phyloP scores from a whole-genome alignment of 306 rosid genomes.

The Elaeagnus macrophylla region DNA sequence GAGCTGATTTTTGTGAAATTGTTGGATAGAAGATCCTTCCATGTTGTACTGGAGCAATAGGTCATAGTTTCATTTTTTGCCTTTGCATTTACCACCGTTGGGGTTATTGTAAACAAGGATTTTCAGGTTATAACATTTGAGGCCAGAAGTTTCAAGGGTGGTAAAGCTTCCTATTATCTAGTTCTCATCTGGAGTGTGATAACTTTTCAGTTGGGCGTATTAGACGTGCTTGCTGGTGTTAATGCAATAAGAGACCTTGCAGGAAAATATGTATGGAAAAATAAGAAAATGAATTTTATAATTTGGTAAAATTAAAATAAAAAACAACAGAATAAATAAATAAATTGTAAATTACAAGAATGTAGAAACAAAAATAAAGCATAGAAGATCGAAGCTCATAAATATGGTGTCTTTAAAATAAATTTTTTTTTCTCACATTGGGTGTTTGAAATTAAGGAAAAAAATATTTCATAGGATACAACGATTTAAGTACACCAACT shows the following conservation, averaged over 20 bases:
- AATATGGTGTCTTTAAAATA: too few species aligned
- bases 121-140: conserved; percentile 59
- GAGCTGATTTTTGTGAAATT: conserved; percentile 66
- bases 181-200: conserved; percentile 70
- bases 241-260: conserved; percentile 82
- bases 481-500: too few species aligned
- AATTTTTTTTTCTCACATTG: too few species aligned
- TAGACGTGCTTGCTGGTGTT: conserved; percentile 86
- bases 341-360: too few species aligned
- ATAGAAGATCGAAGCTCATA: too few species aligned
- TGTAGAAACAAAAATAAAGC: too few species aligned
- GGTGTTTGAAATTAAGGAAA: too few species aligned
- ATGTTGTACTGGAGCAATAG: conserved; percentile 89
- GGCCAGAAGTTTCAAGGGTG: conserved; percentile 56
- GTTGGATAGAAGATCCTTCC: conserved; percentile 60
- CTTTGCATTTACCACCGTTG: conserved; percentile 62
- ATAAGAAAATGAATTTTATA: too few species aligned
- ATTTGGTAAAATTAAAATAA: too few species aligned
- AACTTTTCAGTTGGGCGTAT: conserved; percentile 74
- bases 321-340: too few species aligned
- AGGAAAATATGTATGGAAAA: too few species aligned
- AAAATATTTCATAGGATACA: too few species aligned
- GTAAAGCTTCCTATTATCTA: conserved; percentile 45
- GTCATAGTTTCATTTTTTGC: conserved; percentile 72
- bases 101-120: conserved; percentile 40